Evolutionary conservation across 1,139 yeast genomes (phyloP).

Genomic region (Scheffersomyces lignicola): DNA sequence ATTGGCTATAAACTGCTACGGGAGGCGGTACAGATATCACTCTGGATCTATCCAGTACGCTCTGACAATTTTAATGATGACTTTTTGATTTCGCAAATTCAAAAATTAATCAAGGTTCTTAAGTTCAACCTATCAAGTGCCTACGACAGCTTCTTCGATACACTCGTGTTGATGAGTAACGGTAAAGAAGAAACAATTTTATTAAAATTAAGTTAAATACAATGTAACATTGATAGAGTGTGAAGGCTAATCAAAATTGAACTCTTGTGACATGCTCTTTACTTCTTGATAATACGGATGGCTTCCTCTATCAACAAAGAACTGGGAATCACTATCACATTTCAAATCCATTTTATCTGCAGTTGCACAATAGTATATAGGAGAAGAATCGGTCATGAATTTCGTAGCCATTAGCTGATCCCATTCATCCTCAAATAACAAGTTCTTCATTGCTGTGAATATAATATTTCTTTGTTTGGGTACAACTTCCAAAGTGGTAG

Average conservation of each 20-base stretch:
- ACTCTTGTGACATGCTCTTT: background rate
- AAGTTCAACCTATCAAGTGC: background rate
- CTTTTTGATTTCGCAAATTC: conserved; percentile 2
- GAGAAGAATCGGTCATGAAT: conserved; percentile 13
- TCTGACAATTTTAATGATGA: conserved; percentile 1
- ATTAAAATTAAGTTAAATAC: background rate
- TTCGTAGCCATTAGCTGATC: conserved; percentile 9
- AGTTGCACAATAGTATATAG: conserved; percentile 19
- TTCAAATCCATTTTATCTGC: conserved; percentile 16
- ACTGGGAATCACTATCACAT: conserved; percentile 11
- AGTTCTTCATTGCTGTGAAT: conserved; percentile 9
- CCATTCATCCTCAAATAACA: conserved; percentile 13
- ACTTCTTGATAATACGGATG: background rate
- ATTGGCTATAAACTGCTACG: background rate
- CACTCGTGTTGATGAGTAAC: conserved; percentile 1
- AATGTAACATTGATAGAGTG: background rate
- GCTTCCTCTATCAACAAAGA: background rate
- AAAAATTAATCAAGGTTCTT: conserved; percentile 2
- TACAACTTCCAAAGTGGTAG: conserved; percentile 12
- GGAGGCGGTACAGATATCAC: background rate
- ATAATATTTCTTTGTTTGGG: conserved; percentile 12
- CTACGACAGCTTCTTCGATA: background rate
- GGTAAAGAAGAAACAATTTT: conserved; percentile 1
- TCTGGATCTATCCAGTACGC: conserved; percentile 2
- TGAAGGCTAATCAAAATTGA: background rate